Evolutionary conservation across 257 asterid genomes (phyloP), one percentile per base, ranked within the genome.

Genomic region (Lavandula angustifolia): DNA sequence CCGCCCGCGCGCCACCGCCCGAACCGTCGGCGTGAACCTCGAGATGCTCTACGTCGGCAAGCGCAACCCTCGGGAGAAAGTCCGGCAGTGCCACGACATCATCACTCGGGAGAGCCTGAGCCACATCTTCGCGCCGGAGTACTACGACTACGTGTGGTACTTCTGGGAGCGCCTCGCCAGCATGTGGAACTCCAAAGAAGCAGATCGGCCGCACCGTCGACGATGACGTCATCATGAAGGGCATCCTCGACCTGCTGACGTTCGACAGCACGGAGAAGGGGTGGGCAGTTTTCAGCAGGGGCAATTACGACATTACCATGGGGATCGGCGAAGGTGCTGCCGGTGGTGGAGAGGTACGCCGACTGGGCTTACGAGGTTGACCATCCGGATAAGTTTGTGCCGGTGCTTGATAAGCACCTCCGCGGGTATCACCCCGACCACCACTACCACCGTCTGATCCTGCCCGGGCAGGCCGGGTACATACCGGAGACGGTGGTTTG

Each of bases 161-260:
- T 94, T 94, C 62, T 94, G 99, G 99, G 83, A 77, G 66, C 53
- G 99, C 72, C 81, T 92, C 1, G 82, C 81, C 37, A 87, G 99
- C 91, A 89, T 94, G 97, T 90, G 95, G 95, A 81, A 85, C 77
- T 92, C 98, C 4, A 92, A 92, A 85, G 77, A 71, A 80, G 33
- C 92, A 89, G 53, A 87, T 77, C 3, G 94, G 89, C 2, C 69
- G 74, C 73, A 66, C 80, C 0, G 84, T 73, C 2, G 97, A 89
- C 1, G 68, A 52, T 8, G 99, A 94, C 74, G 68, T 49, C 1
- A 78, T 87, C 31, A 86, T 87, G 91, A 82, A 79, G 66, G 85
- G 89, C 52, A 84, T 90, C 8, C 78, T 78, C 59, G 80, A 83
- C 0, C 56, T 94, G 62, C 84, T 94, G 4, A 71, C 83, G 14